These are phyloP conservation scores for Gnomoniopsis sp. DNA, from an alignment of 2,329 filamentous ascomycete genomes.

Conservation along the genomic window DNA sequence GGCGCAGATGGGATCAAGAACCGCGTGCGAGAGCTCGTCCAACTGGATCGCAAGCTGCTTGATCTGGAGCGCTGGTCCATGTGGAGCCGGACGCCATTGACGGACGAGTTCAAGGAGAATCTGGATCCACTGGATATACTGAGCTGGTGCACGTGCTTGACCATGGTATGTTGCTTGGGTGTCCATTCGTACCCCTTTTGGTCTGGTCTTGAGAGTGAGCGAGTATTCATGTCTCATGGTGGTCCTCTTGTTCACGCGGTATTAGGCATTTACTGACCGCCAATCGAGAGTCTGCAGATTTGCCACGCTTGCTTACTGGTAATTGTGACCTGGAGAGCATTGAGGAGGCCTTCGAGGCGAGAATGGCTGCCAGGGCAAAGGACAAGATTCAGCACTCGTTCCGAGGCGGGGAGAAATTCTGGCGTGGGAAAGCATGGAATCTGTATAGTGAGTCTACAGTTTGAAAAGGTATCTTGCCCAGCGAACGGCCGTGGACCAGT, in stretches of 20 bases:
- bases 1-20: slow-evolving; percentile 30
- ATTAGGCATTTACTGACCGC: slow-evolving; percentile 7
- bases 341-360: slow-evolving; percentile 22
- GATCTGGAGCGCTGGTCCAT: slow-evolving; percentile 29
- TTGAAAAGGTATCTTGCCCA: neutral
- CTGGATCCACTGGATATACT: slow-evolving; percentile 21
- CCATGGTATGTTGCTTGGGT: neutral
- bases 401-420: slow-evolving; percentile 24
- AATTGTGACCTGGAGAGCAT: slow-evolving; percentile 19
- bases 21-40: slow-evolving; percentile 28
- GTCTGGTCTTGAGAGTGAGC: too few relatives aligned
- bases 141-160: slow-evolving; percentile 29
- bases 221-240: too few relatives aligned
- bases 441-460: slow-evolving; percentile 3
- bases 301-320: slow-evolving; percentile 23
- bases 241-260: too few relatives aligned
- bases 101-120: slow-evolving; percentile 19
- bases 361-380: slow-evolving; percentile 25
- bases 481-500: too few relatives aligned
- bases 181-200: too few relatives aligned
- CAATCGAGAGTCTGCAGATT: slow-evolving; percentile 25
- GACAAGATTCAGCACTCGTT: slow-evolving; percentile 29
- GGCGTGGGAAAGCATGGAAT: slow-evolving; percentile 24
- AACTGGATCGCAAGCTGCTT: slow-evolving; percentile 27
- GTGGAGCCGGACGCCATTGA: slow-evolving; percentile 29